phyloP scores from a whole-genome alignment of 1,284 basidiomycete species.

The Anthracocystis setariae region DNA sequence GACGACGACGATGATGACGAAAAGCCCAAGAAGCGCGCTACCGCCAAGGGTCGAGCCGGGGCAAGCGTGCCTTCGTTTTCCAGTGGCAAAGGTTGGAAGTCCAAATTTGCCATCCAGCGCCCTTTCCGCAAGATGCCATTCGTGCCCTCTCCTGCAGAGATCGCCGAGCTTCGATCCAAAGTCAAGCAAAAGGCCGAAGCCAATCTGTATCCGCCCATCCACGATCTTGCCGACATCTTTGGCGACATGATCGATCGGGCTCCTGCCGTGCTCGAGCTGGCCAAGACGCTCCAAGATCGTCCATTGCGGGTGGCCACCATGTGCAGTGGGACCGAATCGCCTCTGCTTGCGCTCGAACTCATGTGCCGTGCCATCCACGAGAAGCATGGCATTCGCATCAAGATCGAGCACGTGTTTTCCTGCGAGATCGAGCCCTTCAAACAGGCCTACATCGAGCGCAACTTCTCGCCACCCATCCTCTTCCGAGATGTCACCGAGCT shows the following conservation, averaged over 20 bases:
- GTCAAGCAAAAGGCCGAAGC: slow-evolving; percentile 38
- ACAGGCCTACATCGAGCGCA: slow-evolving; percentile 95
- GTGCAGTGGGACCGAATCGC: slow-evolving; percentile 96
- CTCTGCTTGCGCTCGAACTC: slow-evolving; percentile 85
- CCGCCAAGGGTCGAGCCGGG: slow-evolving; percentile 6
- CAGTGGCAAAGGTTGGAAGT: slow-evolving; percentile 44
- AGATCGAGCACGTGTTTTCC: slow-evolving; percentile 91
- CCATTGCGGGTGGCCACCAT: slow-evolving; percentile 93
- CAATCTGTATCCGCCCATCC: slow-evolving; percentile 76
- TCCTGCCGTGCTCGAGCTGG: slow-evolving; percentile 70
- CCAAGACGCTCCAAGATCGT: slow-evolving; percentile 78
- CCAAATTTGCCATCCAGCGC: slow-evolving; percentile 34
- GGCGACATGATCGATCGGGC: slow-evolving; percentile 79
- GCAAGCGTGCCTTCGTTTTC: slow-evolving; percentile 22
- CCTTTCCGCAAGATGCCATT: slow-evolving; percentile 38
- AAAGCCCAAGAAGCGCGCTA: slow-evolving; percentile 16
- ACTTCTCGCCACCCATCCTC: slow-evolving; percentile 85
- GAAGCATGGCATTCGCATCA: slow-evolving; percentile 76
- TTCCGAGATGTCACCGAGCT: slow-evolving; percentile 95
- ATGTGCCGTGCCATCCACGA: slow-evolving; percentile 79
- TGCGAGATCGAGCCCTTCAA: slow-evolving; percentile 99
- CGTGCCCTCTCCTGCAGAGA: slow-evolving; percentile 33
- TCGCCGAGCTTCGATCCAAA: slow-evolving; percentile 16
- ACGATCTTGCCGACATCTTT: slow-evolving; percentile 83
- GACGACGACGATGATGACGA: slow-evolving; percentile 19